Base-by-base conservation (phyloP, 345 rosid genomes). In the Carallia brachiata region DNA sequence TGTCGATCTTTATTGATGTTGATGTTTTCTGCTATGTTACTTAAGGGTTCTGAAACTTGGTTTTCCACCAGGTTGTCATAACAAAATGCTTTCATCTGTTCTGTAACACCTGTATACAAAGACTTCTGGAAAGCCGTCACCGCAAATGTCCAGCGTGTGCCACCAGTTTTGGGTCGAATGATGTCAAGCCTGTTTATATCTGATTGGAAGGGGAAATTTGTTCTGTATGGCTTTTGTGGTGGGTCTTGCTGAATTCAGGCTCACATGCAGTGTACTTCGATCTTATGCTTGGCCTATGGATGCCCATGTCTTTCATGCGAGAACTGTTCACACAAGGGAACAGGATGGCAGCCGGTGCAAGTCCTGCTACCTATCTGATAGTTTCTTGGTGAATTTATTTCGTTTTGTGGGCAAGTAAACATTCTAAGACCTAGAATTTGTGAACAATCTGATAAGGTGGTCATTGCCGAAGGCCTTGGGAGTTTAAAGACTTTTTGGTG, bases 1-100 rank as follows among this genome's bases (percentile, higher is more conserved):
- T 40, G 4, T 40, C 2, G 1, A 12, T 12, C 16, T 65, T 17
- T 18, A 7, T 34, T 7, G 31, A 2, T 52, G 61, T 69, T 34
- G 52, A 4, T 37, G 40, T 34, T 53, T 9, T 56, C 36, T 60
- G 66, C 36, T 52, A 53, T 36, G 58, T 36, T 63, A 52, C 36
- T 36, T 59, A 61, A 31, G 7, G 52, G 10, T 53, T 36, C 59
- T 55, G 30, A 66, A 55, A 18, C 37, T 18, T 36, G 30, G 8
- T 57, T 60, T 68, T 68, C 28, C 7, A 47, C 63, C 82, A 96
- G 99, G 97, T 90, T 59, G 99, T 92, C 77, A 92, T 96, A 78
- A 96, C 97, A 64, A 96, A 89, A 70, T 96, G 99, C 85, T 96
- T 80, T 80, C 99, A 92, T 70, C 79, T 96, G 78, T 92, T 92